A percentile compares a stretch with the other conserved stretches of the same genome.
Conservation (phyloP, 345 rosid species). For the Acer saccharum region DNA sequence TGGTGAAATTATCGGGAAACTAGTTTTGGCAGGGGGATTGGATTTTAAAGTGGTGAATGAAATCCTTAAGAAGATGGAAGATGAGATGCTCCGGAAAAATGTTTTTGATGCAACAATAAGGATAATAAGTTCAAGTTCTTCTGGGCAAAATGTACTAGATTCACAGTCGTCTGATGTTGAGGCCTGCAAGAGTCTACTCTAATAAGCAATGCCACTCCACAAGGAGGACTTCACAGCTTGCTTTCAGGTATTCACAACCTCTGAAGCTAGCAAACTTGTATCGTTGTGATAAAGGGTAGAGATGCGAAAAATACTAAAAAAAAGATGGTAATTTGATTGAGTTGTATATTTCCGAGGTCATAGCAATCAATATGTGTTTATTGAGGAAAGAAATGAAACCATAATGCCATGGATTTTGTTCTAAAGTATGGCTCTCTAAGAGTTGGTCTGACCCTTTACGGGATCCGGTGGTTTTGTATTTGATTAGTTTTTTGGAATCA, state of each 20-base stretch:
- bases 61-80: constrained; percentile 66
- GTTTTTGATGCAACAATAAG: constrained; percentile 56
- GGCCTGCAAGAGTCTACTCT: constrained; percentile 59
- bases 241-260: constrained; percentile 11
- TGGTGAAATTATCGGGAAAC: constrained; percentile 72
- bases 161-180: constrained; percentile 59
- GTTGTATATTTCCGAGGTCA: constrained; percentile 40
- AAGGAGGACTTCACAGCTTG: constrained; percentile 15
- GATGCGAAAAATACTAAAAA: constrained; percentile 18
- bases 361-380: constrained; percentile 29
- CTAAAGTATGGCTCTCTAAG: constrained; percentile 34
- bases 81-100: constrained; percentile 54
- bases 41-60: constrained; percentile 62
- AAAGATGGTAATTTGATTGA: constrained; percentile 28
- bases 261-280: constrained; percentile 40
- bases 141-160: constrained; percentile 44
- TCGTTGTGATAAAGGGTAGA: constrained; percentile 34
- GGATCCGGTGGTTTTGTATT: constrained; percentile 40
- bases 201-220: constrained; percentile 20
- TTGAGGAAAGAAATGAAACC: constrained; percentile 30
- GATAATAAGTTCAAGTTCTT: constrained; percentile 35
- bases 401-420: constrained; percentile 42
- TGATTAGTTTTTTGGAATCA: constrained; percentile 32
- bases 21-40: constrained; percentile 50
- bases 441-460: constrained; percentile 23